Conservation (phyloP, 2,329 filamentous ascomycete species). For the Zopfia rhizophila region DNA sequence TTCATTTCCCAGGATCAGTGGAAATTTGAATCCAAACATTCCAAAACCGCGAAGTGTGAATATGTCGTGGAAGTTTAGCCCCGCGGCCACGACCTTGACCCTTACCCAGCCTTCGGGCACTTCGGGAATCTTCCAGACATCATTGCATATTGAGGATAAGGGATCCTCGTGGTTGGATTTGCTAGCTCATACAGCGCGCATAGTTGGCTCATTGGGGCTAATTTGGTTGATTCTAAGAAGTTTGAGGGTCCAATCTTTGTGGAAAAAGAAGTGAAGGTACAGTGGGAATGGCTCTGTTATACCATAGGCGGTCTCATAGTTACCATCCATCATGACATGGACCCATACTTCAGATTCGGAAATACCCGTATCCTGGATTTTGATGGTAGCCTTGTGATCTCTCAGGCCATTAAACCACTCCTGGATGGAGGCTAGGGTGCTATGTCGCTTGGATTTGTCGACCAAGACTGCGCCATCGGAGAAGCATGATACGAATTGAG, state of each 20-base stretch:
- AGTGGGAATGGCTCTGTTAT: conserved; percentile 22
- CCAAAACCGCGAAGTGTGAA: conserved; percentile 27
- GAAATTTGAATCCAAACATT: conserved; percentile 21
- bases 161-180: conserved; percentile 21
- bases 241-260: conserved; percentile 7
- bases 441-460: conserved; percentile 13
- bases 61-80: conserved; percentile 32
- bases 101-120: conserved; percentile 23
- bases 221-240: conserved; percentile 18
- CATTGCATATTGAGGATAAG: conserved; percentile 19
- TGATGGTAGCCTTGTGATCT: conserved; percentile 12
- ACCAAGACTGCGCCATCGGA: conserved; percentile 7
- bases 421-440: conserved; percentile 1
- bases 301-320: conserved; percentile 17
- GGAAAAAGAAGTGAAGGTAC: conserved; percentile 12
- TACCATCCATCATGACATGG: conserved; percentile 16
- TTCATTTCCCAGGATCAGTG: conserved; percentile 31
- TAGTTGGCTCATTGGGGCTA: conserved; percentile 13
- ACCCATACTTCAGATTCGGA: conserved; percentile 8
- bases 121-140: conserved; percentile 16
- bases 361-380: conserved; percentile 2
- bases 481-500: conserved; percentile 10
- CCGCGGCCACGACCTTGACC: conserved; percentile 28
- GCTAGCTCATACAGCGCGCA: conserved; percentile 21
- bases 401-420: conserved; percentile 11